Conservation (phyloP, 2,329 filamentous ascomycete species). For the Westerdykella sp. region DNA sequence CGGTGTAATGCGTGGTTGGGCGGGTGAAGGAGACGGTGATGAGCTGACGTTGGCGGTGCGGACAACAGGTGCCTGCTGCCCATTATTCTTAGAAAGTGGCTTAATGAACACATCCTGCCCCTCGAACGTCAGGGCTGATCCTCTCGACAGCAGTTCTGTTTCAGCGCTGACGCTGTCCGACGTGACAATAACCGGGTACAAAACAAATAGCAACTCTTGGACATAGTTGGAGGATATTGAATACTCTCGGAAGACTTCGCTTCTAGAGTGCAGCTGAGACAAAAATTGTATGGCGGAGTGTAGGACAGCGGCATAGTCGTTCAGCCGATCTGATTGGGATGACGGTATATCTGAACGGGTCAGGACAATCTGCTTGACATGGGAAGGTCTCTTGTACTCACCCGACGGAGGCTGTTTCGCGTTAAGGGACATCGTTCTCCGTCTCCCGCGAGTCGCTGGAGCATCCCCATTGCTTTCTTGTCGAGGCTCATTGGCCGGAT, state of each 20-base stretch:
- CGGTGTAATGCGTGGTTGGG: constrained; percentile 49
- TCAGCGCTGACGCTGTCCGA: constrained; percentile 77
- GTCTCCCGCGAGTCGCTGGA: constrained; percentile 39
- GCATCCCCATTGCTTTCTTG: constrained; percentile 16
- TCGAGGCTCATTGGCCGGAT: constrained; percentile 11
- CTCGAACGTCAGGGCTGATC: constrained; percentile 76
- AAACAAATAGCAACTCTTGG: constrained; percentile 66
- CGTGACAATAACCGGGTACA: constrained; percentile 85
- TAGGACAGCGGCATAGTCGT: constrained; percentile 59
- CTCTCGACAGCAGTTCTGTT: constrained; percentile 77
- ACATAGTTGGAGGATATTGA: constrained; percentile 73
- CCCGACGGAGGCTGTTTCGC: constrained; percentile 46
- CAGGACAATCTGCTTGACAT: constrained; percentile 3
- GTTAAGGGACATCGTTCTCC: constrained; percentile 61
- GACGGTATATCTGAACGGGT: constrained; percentile 24
- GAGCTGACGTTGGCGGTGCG: constrained; percentile 58
- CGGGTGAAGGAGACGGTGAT: constrained; percentile 27
- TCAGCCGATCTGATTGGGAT: constrained; percentile 37
- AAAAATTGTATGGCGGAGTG: constrained; percentile 75
- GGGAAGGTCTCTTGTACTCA: constrained; percentile 8
- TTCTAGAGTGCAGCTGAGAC: constrained; percentile 69
- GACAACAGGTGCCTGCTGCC: constrained; percentile 59
- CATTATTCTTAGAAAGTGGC: constrained; percentile 58
- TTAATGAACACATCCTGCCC: constrained; percentile 79
- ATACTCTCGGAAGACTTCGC: constrained; percentile 74